Conservation (phyloP, 768 basidiomycete genomes). For the Lentinula lateritia region DNA sequence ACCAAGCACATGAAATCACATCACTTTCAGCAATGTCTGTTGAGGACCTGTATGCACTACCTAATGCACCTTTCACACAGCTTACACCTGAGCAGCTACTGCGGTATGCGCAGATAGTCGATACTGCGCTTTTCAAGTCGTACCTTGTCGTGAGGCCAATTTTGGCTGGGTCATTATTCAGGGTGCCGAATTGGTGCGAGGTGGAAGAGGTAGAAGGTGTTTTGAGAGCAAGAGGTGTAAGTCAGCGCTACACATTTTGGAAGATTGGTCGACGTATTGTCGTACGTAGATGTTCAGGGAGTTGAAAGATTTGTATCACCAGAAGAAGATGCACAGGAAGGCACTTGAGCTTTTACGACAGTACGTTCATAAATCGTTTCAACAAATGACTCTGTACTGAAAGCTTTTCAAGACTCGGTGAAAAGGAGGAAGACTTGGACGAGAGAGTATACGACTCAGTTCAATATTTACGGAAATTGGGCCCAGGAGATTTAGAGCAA, state of each 20-base stretch:
- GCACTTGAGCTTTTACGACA: conserved; percentile 79
- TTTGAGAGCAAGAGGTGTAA: conserved; percentile 70
- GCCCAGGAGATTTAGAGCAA: conserved; percentile 73
- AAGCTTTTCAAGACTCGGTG: conserved; percentile 56
- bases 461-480: conserved; percentile 85
- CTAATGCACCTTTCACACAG: conserved; percentile 64
- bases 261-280: background rate
- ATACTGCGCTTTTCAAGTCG: conserved; percentile 92
- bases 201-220: conserved; percentile 91
- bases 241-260: conserved; percentile 13
- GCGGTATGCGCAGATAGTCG: conserved; percentile 88
- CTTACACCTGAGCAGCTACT: conserved; percentile 82
- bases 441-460: conserved; percentile 85
- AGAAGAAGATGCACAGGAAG: conserved; percentile 92
- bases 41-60: conserved; percentile 72
- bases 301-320: conserved; percentile 86
- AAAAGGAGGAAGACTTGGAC: conserved; percentile 66
- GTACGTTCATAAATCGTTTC: conserved; percentile 38
- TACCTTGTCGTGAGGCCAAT: conserved; percentile 80
- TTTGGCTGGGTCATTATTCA: conserved; percentile 80
- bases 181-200: conserved; percentile 96
- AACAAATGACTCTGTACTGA: background rate
- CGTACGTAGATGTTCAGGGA: conserved; percentile 78
- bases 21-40: conserved; percentile 68
- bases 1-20: conserved; percentile 61